Evolutionary conservation across 164 flowering plant genomes (phyloP).

Genomic region (Paratinospora sagittata): DNA sequence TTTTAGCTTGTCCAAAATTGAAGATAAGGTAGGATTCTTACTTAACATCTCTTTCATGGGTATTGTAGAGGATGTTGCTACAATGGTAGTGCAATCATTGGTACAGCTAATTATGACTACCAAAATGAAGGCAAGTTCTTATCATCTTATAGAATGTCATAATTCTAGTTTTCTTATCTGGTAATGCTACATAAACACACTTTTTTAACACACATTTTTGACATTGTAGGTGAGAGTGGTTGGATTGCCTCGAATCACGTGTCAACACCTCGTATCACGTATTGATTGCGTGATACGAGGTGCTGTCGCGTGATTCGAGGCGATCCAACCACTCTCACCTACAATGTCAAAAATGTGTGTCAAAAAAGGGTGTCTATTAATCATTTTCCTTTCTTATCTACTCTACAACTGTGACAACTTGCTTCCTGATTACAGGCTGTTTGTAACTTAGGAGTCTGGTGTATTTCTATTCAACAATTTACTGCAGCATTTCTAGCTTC

Average conservation of each 20-base stretch:
- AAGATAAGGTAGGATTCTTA: neutral
- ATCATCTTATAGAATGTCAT: neutral
- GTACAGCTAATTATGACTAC: constrained; percentile 44
- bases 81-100: constrained; percentile 38
- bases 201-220: too few species aligned
- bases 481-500: constrained; percentile 25
- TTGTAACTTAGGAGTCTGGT: constrained; percentile 83
- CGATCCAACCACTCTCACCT: too few species aligned
- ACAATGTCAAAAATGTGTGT: too few species aligned
- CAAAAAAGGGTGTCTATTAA: too few species aligned
- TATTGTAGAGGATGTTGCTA: constrained; percentile 36
- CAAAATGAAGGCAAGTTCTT: constrained; percentile 49
- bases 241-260: too few species aligned
- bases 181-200: too few species aligned
- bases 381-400: too few species aligned
- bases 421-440: constrained; percentile 41
- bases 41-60: constrained; percentile 2
- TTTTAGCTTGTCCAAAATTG: neutral
- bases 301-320: too few species aligned
- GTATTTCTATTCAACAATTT: constrained; percentile 77
- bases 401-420: neutral
- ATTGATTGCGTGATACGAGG: too few species aligned
- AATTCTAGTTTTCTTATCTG: neutral
- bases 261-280: too few species aligned
- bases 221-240: too few species aligned